phyloP scores from a whole-genome alignment of 139 green algal species.

The Chlamydomonas schloesseri region DNA sequence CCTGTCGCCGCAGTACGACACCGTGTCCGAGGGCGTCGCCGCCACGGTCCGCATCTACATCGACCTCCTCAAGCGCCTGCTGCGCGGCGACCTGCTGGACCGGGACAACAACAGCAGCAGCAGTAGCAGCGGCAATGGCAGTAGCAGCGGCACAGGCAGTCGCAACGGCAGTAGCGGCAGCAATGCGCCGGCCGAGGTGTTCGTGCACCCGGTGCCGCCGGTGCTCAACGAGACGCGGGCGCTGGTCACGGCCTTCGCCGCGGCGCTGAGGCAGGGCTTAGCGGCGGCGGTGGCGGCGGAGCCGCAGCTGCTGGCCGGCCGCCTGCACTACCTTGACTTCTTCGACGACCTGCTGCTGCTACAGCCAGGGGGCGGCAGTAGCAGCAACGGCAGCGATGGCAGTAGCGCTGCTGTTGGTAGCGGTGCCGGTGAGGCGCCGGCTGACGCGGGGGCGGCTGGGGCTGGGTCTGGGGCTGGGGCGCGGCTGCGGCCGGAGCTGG shows the following conservation, averaged over 20 bases:
- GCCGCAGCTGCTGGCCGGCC: neutral
- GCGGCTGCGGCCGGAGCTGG: conserved; percentile 48
- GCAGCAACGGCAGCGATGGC: neutral
- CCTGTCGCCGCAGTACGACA: conserved; percentile 75
- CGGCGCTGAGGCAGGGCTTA: conserved; percentile 47
- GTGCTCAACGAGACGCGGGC: conserved; percentile 73
- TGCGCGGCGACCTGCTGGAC: neutral
- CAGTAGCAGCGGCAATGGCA: too few relatives aligned
- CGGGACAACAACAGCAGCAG: too few relatives aligned
- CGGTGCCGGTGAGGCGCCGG: neutral
- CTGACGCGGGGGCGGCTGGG: neutral
- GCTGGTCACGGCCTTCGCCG: conserved; percentile 68
- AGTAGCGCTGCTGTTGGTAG: neutral
- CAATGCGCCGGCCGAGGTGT: conserved; percentile 48
- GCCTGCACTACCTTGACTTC: conserved; percentile 79
- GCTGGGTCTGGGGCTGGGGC: too few relatives aligned
- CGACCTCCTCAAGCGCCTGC: neutral
- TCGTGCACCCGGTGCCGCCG: conserved; percentile 79
- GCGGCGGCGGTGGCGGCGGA: conserved; percentile 20
- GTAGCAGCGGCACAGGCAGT: too few relatives aligned
- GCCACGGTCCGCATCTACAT: conserved; percentile 77
- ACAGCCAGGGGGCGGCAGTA: neutral
- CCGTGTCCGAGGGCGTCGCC: conserved; percentile 67
- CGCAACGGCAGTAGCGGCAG: too few relatives aligned
- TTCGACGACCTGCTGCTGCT: conserved; percentile 63